Evolutionary conservation across 73 alveolate species (phyloP), one percentile per base, ranked within the genome.

Genomic region (Symbiodinium natans): DNA sequence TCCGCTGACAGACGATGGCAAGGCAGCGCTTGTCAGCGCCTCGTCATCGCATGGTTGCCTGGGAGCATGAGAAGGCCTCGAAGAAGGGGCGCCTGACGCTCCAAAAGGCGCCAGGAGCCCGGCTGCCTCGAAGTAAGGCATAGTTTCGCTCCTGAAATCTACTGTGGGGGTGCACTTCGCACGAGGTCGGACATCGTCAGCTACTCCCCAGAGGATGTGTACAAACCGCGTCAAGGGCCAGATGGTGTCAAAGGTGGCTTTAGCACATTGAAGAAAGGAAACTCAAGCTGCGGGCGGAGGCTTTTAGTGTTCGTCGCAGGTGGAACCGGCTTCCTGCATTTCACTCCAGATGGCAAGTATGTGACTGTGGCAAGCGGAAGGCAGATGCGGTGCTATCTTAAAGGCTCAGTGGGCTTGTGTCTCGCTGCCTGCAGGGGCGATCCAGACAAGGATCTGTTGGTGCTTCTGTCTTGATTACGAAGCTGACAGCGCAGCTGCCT

Each of bases 321-420:
- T 39, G 98, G 98, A 0, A 92, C 98, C 6, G 98, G 98, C 25
- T 48, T 43, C 92, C 38, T 92, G 92, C 98, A 92, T 92, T 92
- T 77, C 83, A 75, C 98, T 36, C 98, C 98, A 25, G 98, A 92
- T 92, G 98, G 98, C 31, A 92, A 92, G 52, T 92, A 75, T 29
- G 98, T 92, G 77, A 92, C 98, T n/a, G 98, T 92, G 85, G 97
- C 97, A 38, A 90, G 97, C 48, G 97, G 97, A 71, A 90, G 34
- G 97, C 88, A 42, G 63, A 11, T 27, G 63, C 40, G 56, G 34
- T 7, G 42, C 34, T 36, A 33, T 23, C 23, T 33, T 17, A 7
- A 39, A 23, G 63, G 10, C n/a, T 25, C 17, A 5, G 25, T 17
- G 10, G 39, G 31, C 31, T 42, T 1, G 21, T 17, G 34, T 25